Evolutionary conservation across 192 early-diverging fungal species (phyloP).

Genomic region (Phlyctochytrium arcticum): DNA sequence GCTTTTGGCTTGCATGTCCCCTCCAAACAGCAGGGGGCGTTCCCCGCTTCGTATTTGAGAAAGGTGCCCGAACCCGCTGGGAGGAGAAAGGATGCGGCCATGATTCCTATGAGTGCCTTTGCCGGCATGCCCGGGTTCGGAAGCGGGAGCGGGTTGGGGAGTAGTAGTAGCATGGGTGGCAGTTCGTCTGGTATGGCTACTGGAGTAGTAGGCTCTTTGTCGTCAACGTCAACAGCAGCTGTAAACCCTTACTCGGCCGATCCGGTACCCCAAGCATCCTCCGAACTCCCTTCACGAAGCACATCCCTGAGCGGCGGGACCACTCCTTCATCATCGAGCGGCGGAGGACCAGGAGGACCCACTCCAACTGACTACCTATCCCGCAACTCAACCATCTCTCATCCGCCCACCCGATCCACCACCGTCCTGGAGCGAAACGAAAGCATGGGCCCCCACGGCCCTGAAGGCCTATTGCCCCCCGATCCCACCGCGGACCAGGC

Average conservation of each 20-base stretch:
- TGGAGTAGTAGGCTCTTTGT: no score
- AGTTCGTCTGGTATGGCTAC: no score
- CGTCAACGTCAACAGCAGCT: no score
- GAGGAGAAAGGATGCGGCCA: background rate
- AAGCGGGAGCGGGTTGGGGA: no score
- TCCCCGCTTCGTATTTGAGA: slow-evolving; percentile 1
- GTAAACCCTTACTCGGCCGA: background rate
- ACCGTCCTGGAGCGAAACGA: background rate
- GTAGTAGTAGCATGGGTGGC: no score
- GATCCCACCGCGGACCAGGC: no score
- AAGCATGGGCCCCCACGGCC: no score
- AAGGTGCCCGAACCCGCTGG: background rate
- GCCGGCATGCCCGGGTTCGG: background rate
- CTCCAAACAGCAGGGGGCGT: slow-evolving; percentile 10
- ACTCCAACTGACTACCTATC: no score
- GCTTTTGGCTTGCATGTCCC: slow-evolving; percentile 5
- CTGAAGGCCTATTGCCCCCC: no score
- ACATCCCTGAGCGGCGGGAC: background rate
- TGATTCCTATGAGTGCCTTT: background rate
- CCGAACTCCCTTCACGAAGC: background rate
- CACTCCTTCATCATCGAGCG: background rate
- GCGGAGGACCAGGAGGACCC: no score
- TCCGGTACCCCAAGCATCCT: background rate
- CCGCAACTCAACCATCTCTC: background rate
- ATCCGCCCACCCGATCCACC: background rate